Conservation (phyloP, 352 stramenopile species). For the Phytophthora fragariae region DNA sequence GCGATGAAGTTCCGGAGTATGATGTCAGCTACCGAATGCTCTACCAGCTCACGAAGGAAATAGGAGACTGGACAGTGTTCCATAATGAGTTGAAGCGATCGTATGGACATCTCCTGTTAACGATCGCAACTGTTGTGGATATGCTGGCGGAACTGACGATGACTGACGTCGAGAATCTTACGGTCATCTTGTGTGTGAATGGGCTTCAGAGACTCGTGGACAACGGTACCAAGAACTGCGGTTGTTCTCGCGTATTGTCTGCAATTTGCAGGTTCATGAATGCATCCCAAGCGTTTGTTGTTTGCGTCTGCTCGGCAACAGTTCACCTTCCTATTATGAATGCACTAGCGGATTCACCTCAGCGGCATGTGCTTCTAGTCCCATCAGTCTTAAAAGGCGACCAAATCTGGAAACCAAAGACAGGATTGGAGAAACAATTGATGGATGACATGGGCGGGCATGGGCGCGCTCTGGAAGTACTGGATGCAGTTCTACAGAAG, state of each 20-base stretch:
- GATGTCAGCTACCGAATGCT: background rate
- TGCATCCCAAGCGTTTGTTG: conserved; percentile 20
- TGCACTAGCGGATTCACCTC: background rate
- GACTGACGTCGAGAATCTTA: conserved; percentile 28
- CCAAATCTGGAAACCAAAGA: background rate
- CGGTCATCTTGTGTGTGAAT: conserved; percentile 39
- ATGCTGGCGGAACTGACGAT: conserved; percentile 26
- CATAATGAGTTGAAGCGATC: background rate
- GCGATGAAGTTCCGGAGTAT: background rate
- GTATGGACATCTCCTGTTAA: background rate
- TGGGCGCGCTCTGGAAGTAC: conserved; percentile 30
- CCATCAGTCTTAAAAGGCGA: background rate
- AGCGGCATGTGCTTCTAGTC: conserved; percentile 6
- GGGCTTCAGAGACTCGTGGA: conserved; percentile 22
- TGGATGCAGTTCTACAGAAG: conserved; percentile 1
- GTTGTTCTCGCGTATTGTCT: conserved; percentile 11
- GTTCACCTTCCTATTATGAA: conserved; percentile 2
- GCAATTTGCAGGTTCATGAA: conserved; percentile 29
- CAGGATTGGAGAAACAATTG: conserved; percentile 29
- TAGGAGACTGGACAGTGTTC: conserved; percentile 1
- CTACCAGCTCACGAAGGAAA: conserved; percentile 21
- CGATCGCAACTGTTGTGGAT: conserved; percentile 8
- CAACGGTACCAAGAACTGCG: conserved; percentile 7
- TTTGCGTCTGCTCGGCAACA: conserved; percentile 28
- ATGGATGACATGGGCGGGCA: conserved; percentile 43